Evolutionary conservation across 495 filamentous ascomycete genomes (phyloP).

Genomic region (Tuber borchii): DNA sequence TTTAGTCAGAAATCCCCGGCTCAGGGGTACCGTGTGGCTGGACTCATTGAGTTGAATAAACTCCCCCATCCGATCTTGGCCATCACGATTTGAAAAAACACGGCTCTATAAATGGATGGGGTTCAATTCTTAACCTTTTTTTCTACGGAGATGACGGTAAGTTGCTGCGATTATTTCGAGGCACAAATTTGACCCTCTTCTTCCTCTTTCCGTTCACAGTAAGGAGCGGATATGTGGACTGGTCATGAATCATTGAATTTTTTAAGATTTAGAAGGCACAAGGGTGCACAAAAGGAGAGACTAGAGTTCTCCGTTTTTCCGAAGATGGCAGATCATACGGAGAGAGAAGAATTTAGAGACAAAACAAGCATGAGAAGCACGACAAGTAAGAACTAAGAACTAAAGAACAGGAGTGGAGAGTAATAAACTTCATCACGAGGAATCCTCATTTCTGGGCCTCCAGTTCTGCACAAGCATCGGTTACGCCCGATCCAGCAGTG

Average conservation of each 20-base stretch:
- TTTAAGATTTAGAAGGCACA: background rate
- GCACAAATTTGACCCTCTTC: background rate
- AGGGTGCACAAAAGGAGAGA: background rate
- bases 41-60: background rate
- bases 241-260: background rate
- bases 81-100: background rate
- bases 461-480: background rate
- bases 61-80: background rate
- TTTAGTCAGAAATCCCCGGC: background rate
- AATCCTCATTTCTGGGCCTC: constrained; percentile 4
- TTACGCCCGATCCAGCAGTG: background rate
- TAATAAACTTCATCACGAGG: background rate
- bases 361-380: background rate
- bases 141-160: background rate
- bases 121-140: background rate
- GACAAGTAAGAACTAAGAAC: background rate
- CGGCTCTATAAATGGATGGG: background rate
- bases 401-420: background rate
- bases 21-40: background rate
- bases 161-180: background rate
- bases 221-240: background rate
- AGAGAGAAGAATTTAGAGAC: background rate
- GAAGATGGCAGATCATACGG: background rate
- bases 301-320: background rate
- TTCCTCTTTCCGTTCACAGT: background rate